These are phyloP conservation scores for Tolypocladium album DNA, from an alignment of 2,329 filamentous ascomycete genomes.

Conservation along the genomic window DNA sequence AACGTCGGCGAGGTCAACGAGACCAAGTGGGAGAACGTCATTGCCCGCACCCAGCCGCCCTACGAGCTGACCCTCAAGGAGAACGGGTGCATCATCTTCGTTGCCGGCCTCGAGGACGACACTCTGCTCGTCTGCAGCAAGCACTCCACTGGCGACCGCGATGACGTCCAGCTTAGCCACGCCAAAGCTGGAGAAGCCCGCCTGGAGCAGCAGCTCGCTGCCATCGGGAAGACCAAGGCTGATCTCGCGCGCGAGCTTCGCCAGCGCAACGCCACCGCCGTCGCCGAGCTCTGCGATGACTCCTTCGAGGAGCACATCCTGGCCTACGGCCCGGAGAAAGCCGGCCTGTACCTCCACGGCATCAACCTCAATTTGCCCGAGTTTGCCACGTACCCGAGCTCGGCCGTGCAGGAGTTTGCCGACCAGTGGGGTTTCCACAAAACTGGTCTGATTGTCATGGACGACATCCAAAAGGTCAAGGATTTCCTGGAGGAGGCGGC, in stretches of 20 bases:
- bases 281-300: constrained; percentile 94
- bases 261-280: constrained; percentile 78
- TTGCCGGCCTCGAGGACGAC: constrained; percentile 81
- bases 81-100: constrained; percentile 99
- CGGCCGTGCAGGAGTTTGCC: constrained; percentile 80
- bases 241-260: constrained; percentile 71
- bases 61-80: constrained; percentile 97
- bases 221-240: constrained; percentile 65
- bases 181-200: constrained; percentile 73
- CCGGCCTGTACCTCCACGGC: constrained; percentile 90
- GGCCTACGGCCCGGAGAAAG: constrained; percentile 69
- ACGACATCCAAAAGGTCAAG: constrained; percentile 65
- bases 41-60: constrained; percentile 65
- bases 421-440: constrained; percentile 90
- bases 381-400: constrained; percentile 77
- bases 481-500: constrained; percentile 74
- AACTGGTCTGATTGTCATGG: constrained; percentile 66
- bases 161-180: constrained; percentile 65
- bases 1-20: constrained; percentile 74
- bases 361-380: constrained; percentile 92
- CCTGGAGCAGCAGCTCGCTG: constrained; percentile 67
- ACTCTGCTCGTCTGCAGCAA: constrained; percentile 97
- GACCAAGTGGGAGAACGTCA: constrained; percentile 76
- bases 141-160: constrained; percentile 80
- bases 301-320: constrained; percentile 94